Evolutionary conservation across 345 rosid genomes (phyloP).

Genomic region (Melastoma malabathricum): DNA sequence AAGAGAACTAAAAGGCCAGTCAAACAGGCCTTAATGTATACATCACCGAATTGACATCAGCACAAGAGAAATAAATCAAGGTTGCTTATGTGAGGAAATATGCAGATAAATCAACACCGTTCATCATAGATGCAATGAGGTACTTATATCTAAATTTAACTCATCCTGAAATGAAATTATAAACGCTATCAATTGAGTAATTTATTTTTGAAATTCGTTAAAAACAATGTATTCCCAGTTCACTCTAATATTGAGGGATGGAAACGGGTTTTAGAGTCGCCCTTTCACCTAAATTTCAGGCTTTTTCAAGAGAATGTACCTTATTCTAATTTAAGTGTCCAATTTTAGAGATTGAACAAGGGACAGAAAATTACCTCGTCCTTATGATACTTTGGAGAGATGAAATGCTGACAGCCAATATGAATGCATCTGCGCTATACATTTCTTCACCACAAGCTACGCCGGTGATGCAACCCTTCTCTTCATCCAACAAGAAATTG

Average conservation of each 20-base stretch:
- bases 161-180: too few species aligned
- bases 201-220: too few species aligned
- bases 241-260: too few species aligned
- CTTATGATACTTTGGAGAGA: constrained; percentile 33
- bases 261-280: too few species aligned
- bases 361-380: constrained; percentile 25
- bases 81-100: too few species aligned
- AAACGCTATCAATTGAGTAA: too few species aligned
- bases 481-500: constrained; percentile 21
- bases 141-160: too few species aligned
- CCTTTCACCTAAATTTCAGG: too few species aligned
- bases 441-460: constrained; percentile 32
- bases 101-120: too few species aligned
- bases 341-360: background rate
- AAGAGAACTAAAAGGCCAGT: constrained; percentile 20
- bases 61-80: background rate
- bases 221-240: too few species aligned
- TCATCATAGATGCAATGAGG: too few species aligned
- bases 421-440: constrained; percentile 32
- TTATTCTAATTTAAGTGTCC: background rate
- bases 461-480: constrained; percentile 30
- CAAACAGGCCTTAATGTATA: constrained; percentile 7
- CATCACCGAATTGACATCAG: background rate
- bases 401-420: constrained; percentile 42
- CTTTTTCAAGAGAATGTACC: too few species aligned